These are phyloP conservation scores for Hanseniaspora sp. DNA, from an alignment of 1,139 yeast species.

Conservation along the genomic window DNA sequence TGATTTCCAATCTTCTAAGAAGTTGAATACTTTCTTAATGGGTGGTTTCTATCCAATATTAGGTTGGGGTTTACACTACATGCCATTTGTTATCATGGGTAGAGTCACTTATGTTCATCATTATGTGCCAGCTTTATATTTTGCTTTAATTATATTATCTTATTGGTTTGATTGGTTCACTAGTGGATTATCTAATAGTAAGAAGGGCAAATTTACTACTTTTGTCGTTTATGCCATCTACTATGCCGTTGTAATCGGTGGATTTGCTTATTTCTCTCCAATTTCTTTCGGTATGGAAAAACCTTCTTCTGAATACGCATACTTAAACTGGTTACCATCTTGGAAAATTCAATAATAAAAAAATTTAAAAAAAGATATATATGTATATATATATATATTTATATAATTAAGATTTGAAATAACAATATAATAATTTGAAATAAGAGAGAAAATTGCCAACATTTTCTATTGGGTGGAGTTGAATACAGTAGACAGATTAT, in stretches of 20 bases:
- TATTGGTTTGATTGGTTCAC: conserved; percentile 58
- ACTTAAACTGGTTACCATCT: conserved; percentile 62
- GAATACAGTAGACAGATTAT: conserved; percentile 3
- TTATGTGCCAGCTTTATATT: conserved; percentile 90
- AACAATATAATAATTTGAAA: conserved; percentile 20
- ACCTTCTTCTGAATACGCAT: conserved; percentile 51
- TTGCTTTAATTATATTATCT: conserved; percentile 75
- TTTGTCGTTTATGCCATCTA: conserved; percentile 34
- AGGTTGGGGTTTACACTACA: conserved; percentile 89
- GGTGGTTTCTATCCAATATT: conserved; percentile 85
- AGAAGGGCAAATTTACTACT: conserved; percentile 27
- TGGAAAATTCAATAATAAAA: conserved; percentile 46
- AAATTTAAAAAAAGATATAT: not conserved
- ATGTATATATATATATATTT: not conserved
- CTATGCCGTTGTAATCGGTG: conserved; percentile 49
- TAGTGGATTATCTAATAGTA: conserved; percentile 19
- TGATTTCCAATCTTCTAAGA: conserved; percentile 42
- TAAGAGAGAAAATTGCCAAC: conserved; percentile 16
- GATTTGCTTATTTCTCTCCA: conserved; percentile 65
- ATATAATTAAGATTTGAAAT: not conserved
- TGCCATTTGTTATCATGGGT: conserved; percentile 88
- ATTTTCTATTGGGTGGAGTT: conserved; percentile 5
- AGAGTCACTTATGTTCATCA: conserved; percentile 97
- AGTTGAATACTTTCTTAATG: conserved; percentile 43
- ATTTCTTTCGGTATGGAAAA: conserved; percentile 89